Evolutionary conservation across 441 rosid species (phyloP).

Genomic region (Aquilaria agallochum): DNA sequence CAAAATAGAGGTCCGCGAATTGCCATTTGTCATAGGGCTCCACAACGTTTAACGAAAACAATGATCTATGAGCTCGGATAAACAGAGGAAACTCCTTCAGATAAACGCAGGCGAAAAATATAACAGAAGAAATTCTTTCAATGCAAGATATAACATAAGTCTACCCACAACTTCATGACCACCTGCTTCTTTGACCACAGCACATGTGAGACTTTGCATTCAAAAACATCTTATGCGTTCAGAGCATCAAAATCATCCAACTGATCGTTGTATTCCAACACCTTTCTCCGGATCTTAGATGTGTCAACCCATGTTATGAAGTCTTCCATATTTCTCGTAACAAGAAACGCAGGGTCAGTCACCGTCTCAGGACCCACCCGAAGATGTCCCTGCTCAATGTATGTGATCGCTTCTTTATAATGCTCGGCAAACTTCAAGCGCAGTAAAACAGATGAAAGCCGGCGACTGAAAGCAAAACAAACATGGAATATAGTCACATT

Average conservation of each 20-base stretch:
- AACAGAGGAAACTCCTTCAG: too few species aligned
- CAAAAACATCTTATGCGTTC: constrained; percentile 20
- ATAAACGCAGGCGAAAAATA: too few species aligned
- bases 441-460: constrained; percentile 68
- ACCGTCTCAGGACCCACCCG: constrained; percentile 93
- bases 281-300: constrained; percentile 87
- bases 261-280: constrained; percentile 77
- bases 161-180: too few species aligned
- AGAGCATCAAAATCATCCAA: constrained; percentile 84
- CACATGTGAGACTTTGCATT: too few species aligned
- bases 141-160: too few species aligned
- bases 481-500: neutral
- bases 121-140: too few species aligned
- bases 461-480: constrained; percentile 45
- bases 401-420: constrained; percentile 83
- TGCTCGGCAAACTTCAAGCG: constrained; percentile 81
- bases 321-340: constrained; percentile 93
- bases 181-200: too few species aligned
- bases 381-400: constrained; percentile 90
- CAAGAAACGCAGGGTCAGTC: constrained; percentile 85
- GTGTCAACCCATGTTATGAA: constrained; percentile 96
- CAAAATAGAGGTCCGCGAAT: too few species aligned
- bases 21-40: too few species aligned
- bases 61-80: too few species aligned
- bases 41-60: too few species aligned